Evolutionary conservation across 495 filamentous ascomycete species (phyloP).

Genomic region (Neurospora pannonica): DNA sequence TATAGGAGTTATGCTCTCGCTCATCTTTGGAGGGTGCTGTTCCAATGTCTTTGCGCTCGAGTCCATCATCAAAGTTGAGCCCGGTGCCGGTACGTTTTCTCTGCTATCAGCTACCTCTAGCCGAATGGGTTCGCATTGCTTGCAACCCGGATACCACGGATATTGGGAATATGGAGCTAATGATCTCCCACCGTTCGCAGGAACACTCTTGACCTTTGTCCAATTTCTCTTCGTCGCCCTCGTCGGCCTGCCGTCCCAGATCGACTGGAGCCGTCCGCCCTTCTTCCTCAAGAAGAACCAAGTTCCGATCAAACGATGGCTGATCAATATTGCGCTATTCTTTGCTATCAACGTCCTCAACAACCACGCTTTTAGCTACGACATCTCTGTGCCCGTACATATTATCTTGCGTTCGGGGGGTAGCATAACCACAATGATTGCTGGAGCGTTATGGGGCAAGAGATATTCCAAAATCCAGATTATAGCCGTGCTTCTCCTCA

Average conservation of each 20-base stretch:
- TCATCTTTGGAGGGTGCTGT: conserved; percentile 97
- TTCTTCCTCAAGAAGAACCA: conserved; percentile 64
- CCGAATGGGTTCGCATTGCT: not conserved
- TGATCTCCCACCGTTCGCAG: conserved; percentile 27
- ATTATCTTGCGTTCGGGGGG: conserved; percentile 94
- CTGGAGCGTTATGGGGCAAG: conserved; percentile 77
- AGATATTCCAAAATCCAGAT: conserved; percentile 73
- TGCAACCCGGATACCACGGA: not conserved
- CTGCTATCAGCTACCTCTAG: not conserved
- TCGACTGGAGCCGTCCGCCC: conserved; percentile 46
- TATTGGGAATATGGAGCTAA: not conserved
- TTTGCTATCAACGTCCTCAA: conserved; percentile 88
- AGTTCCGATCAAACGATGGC: conserved; percentile 80
- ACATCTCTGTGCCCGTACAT: conserved; percentile 92
- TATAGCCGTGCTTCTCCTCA: conserved; percentile 68
- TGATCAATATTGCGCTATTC: conserved; percentile 82
- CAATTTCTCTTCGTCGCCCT: conserved; percentile 83
- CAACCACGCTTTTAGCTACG: conserved; percentile 95
- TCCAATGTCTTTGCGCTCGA: conserved; percentile 97
- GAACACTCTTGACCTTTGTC: conserved; percentile 83
- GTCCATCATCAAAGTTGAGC: conserved; percentile 81
- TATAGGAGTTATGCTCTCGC: conserved; percentile 59
- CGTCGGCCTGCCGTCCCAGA: conserved; percentile 66
- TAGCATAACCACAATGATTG: conserved; percentile 84
- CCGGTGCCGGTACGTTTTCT: conserved; percentile 44